phyloP scores from a whole-genome alignment of 2,329 filamentous ascomycete species.

The Aspergillus novoparasiticus region DNA sequence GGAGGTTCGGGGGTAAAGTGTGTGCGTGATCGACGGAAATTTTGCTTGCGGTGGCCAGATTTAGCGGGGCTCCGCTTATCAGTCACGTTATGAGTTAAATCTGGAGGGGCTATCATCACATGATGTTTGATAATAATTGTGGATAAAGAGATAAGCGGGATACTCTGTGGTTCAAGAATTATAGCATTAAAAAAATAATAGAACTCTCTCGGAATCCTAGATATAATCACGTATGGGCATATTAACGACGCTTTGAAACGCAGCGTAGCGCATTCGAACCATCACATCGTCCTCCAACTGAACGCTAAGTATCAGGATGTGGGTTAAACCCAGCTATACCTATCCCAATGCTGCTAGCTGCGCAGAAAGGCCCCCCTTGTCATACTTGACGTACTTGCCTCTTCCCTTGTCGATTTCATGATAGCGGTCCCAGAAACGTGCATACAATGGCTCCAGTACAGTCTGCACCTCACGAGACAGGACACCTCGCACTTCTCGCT shows the following conservation, averaged over 20 bases:
- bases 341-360: conserved; percentile 52
- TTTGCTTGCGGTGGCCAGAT: conserved; percentile 27
- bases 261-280: not conserved
- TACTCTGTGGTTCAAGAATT: not conserved
- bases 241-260: not conserved
- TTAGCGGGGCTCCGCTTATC: conserved; percentile 40
- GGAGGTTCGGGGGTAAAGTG: conserved; percentile 19
- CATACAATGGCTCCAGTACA: conserved; percentile 92
- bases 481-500: conserved; percentile 80
- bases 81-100: conserved; percentile 35
- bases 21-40: conserved; percentile 30
- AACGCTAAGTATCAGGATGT: not conserved
- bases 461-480: conserved; percentile 83
- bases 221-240: not conserved
- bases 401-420: conserved; percentile 97
- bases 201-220: not conserved
- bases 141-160: not conserved
- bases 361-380: conserved; percentile 77
- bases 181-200: conserved; percentile 6
- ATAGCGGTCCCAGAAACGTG: conserved; percentile 94
- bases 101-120: conserved; percentile 28
- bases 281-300: not conserved
- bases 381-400: conserved; percentile 97
- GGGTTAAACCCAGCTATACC: not conserved
- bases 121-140: conserved; percentile 13